phyloP scores from a whole-genome alignment of 805 yeast species.

The Candida coquimbonensis region DNA sequence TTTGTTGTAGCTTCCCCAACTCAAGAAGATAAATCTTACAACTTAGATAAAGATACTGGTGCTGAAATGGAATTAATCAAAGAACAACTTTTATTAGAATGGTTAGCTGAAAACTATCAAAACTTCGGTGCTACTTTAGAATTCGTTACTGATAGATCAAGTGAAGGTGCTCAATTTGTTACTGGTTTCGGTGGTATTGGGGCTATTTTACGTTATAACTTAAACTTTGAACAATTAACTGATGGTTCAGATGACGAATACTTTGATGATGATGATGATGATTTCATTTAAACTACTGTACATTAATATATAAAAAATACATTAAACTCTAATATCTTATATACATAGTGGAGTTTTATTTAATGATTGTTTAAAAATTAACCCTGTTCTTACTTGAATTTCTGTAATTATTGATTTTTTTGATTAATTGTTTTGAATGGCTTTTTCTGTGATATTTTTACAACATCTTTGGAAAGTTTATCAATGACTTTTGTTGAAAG shows the following conservation, averaged over 20 bases:
- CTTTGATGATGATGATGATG: conserved; percentile 54
- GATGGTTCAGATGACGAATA: conserved; percentile 90
- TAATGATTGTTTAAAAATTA: conserved; percentile 1
- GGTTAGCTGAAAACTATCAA: conserved; percentile 96
- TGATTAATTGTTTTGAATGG: neutral
- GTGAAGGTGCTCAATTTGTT: conserved; percentile 98
- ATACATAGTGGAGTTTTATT: neutral
- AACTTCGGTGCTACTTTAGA: conserved; percentile 93
- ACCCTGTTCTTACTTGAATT: neutral
- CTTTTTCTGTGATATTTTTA: too few species aligned
- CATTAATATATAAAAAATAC: neutral
- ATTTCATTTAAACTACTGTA: conserved; percentile 16
- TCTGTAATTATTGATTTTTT: neutral
- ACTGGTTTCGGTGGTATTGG: conserved; percentile 99
- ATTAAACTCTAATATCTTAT: neutral
- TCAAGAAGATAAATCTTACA: conserved; percentile 66
- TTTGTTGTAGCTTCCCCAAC: conserved; percentile 68
- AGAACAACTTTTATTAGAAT: conserved; percentile 84
- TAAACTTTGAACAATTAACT: conserved; percentile 90
- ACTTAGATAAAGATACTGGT: conserved; percentile 80
- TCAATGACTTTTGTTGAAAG: too few species aligned
- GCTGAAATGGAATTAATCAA: conserved; percentile 83
- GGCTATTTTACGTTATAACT: conserved; percentile 91
- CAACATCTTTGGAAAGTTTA: too few species aligned
- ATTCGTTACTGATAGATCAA: conserved; percentile 92